Conservation (phyloP, 768 basidiomycete species). For the Phaeotremella fagi region DNA sequence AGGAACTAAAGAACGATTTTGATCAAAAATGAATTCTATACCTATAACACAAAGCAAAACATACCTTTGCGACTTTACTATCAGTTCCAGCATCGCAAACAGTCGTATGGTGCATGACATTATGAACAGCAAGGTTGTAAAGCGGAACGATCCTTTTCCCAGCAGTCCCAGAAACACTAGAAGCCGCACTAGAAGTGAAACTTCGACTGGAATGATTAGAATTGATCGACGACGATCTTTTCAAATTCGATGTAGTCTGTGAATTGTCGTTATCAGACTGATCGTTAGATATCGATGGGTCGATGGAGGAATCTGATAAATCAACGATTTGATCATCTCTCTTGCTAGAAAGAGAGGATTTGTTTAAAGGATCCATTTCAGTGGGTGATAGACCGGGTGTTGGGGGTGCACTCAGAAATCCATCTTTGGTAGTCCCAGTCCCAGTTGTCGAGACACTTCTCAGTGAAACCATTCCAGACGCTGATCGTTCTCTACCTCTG, state of each 20-base stretch:
- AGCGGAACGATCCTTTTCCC: constrained; percentile 43
- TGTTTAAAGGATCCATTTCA: not conserved
- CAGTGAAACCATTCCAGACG: constrained; percentile 2
- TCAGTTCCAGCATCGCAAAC: constrained; percentile 48
- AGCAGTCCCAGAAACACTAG: constrained; percentile 15
- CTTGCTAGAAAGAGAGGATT: not conserved
- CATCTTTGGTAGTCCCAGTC: not conserved
- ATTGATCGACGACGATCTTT: constrained; percentile 12
- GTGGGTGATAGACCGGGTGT: not conserved
- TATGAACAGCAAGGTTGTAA: constrained; percentile 46
- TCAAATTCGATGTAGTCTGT: constrained; percentile 3
- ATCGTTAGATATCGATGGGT: not conserved
- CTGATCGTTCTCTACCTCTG: constrained; percentile 21
- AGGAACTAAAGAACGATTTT: constrained; percentile 28
- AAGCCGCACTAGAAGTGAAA: constrained; percentile 9
- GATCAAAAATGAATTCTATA: not conserved
- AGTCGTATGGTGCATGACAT: constrained; percentile 44
- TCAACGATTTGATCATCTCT: not conserved
- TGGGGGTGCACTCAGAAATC: not conserved
- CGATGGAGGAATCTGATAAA: constrained; percentile 1
- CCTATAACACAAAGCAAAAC: constrained; percentile 1
- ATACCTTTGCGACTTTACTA: constrained; percentile 46
- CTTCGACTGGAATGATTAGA: constrained; percentile 7
- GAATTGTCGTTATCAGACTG: not conserved
- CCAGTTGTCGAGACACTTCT: constrained; percentile 1